Percentiles rank a stretch among this genome's conserved stretches.
phyloP scores from a whole-genome alignment of 345 rosid genomes.

The Arabis hirsuta region DNA sequence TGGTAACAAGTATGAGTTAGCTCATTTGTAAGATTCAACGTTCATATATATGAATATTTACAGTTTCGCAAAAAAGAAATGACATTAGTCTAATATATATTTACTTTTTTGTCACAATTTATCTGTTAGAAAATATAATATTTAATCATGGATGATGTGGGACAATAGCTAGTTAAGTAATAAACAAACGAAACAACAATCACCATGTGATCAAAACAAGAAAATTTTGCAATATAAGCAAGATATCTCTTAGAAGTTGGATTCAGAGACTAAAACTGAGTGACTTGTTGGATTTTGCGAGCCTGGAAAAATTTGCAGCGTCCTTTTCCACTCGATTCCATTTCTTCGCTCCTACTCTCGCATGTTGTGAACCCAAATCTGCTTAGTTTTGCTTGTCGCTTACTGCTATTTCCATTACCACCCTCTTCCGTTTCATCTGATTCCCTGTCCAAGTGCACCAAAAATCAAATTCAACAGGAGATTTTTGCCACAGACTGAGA shows the following conservation, averaged over 20 bases:
- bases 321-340: constrained; percentile 82
- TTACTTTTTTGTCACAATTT: no score
- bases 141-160: no score
- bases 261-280: constrained; percentile 57
- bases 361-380: constrained; percentile 63
- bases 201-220: neutral
- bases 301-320: constrained; percentile 87
- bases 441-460: constrained; percentile 62
- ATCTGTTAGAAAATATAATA: no score
- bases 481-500: constrained; percentile 1
- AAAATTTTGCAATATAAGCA: no score
- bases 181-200: neutral
- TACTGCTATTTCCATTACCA: constrained; percentile 52
- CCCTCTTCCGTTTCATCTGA: constrained; percentile 68
- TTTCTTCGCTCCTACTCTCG: constrained; percentile 74
- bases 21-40: no score
- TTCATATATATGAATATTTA: no score
- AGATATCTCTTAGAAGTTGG: neutral
- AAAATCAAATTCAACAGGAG: constrained; percentile 2
- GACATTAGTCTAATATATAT: no score
- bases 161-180: no score
- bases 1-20: no score
- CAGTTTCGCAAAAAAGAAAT: no score
- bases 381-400: constrained; percentile 72
- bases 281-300: constrained; percentile 75